Percentiles rank a stretch among this genome's conserved stretches.
Conservation (phyloP, 306 rosid species). For the Myrica gale region DNA sequence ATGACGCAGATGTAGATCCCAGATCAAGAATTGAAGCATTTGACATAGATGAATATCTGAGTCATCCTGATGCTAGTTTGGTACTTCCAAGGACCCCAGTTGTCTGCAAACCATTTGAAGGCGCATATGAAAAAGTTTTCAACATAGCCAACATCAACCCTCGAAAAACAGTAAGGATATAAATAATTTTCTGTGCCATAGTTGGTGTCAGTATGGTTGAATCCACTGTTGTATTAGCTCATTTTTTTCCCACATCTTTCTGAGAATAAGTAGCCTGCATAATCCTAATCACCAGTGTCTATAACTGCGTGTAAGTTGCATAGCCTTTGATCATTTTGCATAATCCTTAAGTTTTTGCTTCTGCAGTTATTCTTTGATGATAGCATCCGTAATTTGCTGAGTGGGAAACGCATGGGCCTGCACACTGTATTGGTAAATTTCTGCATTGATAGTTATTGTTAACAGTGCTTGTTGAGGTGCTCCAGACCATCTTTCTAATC, state of each 20-base stretch:
- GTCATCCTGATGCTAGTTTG: slow-evolving; percentile 34
- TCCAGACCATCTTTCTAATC: neutral
- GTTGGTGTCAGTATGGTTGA: neutral
- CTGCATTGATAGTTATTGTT: neutral
- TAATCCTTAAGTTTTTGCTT: neutral
- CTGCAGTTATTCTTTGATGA: slow-evolving; percentile 84
- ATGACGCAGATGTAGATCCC: slow-evolving; percentile 20
- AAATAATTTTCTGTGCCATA: neutral
- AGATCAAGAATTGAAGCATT: slow-evolving; percentile 22
- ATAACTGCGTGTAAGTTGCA: neutral
- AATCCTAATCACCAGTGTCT: no score
- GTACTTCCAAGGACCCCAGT: slow-evolving; percentile 59
- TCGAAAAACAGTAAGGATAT: slow-evolving; percentile 56
- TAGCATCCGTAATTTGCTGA: slow-evolving; percentile 56
- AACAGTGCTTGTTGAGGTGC: no score
- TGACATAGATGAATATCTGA: slow-evolving; percentile 35
- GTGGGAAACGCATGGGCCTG: slow-evolving; percentile 62
- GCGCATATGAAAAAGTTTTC: slow-evolving; percentile 60
- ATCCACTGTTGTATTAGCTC: neutral
- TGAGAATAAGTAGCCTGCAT: neutral
- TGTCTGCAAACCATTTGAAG: slow-evolving; percentile 77
- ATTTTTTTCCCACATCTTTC: neutral
- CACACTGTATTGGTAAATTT: slow-evolving; percentile 62
- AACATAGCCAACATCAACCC: slow-evolving; percentile 67
- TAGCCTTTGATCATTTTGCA: neutral